Evolutionary conservation across 2,329 filamentous ascomycete species (phyloP), one percentile per base, ranked within the genome.

Genomic region (Akanthomyces dipterigenus): DNA sequence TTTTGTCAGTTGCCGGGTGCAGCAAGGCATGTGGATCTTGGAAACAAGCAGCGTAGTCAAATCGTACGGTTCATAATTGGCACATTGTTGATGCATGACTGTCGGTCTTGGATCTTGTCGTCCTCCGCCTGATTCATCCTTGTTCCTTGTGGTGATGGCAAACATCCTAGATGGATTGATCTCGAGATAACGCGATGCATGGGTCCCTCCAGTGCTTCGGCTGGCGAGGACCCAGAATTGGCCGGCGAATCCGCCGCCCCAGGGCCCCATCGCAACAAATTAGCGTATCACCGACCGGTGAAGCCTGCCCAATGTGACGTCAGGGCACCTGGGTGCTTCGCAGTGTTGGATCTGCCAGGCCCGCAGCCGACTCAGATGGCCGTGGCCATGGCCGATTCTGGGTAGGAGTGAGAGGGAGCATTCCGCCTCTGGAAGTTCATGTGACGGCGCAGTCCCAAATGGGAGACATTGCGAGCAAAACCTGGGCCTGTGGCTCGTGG

Each of bases 341-440:
- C 48, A 53, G 57, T 16, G 26, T 26, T 45, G 57, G 57, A 60
- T 60, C 57, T 60, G 57, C 20, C 56, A 42, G 38, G 38, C 56
- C 56, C 56, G 36, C 48, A 53, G 57, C 24, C 57, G 57, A 60
- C 57, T 60, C 57, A 60, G 57, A 60, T 60, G 40, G n/a, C 38
- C n/a, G 9, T 53, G 57, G n/a, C 38, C n/a, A 5, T 53, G 57
- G 40, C 57, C 57, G 24, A 26, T 60, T 60, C 28, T 60, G 48
- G 57, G 26, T 38, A 45, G 36, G 20, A 9, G 57, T 26, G 9
- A 45, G 31, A 16, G 16, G 20, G 12, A 18, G 42, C 18, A 55
- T 56, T 55, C 58, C 58, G 20, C 34, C 40, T 55, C 26, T 42
- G 58, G 42, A 61, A 55, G 42, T 22, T 12, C 28, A 42, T 22